Percentiles rank a stretch among this genome's conserved stretches.
Evolutionary conservation across 768 basidiomycete species (phyloP).

Genomic region (Udeniomyces megalosporus): DNA sequence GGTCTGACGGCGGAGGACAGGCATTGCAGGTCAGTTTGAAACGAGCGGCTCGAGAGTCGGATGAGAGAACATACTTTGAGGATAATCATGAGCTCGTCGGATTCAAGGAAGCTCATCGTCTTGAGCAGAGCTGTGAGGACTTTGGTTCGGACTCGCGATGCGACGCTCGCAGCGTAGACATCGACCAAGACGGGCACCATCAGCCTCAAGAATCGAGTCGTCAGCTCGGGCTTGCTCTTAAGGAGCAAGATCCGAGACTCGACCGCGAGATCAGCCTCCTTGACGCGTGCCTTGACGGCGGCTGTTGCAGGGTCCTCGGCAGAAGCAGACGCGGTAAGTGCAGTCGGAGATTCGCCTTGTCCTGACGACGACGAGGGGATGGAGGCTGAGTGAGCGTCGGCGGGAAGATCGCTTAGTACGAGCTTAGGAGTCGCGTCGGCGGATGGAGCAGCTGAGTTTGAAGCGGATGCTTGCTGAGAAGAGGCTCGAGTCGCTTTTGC

Average conservation of each 20-base stretch:
- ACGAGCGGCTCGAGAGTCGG: background rate
- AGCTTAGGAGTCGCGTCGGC: background rate
- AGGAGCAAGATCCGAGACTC: conserved; percentile 49
- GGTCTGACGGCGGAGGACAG: conserved; percentile 36
- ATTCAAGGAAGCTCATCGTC: conserved; percentile 74
- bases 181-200: conserved; percentile 89
- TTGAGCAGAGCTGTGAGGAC: conserved; percentile 76
- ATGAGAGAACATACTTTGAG: conserved; percentile 44
- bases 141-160: conserved; percentile 69
- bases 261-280: conserved; percentile 36
- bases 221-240: conserved; percentile 51
- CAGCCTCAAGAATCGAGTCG: conserved; percentile 69
- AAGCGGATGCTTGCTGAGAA: background rate
- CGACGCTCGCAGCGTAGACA: conserved; percentile 97
- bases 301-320: conserved; percentile 22
- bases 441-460: background rate
- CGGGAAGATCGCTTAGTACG: background rate
- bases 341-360: conserved; percentile 9
- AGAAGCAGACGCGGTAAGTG: conserved; percentile 18
- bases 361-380: background rate
- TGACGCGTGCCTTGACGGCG: conserved; percentile 25
- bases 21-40: background rate
- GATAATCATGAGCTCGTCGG: conserved; percentile 55
- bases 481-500: conserved; percentile 42
- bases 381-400: background rate